Evolutionary conservation across 1,284 basidiomycete species (phyloP), one percentile per base, ranked within the genome.

Genomic region (Ustilago trichophora): DNA sequence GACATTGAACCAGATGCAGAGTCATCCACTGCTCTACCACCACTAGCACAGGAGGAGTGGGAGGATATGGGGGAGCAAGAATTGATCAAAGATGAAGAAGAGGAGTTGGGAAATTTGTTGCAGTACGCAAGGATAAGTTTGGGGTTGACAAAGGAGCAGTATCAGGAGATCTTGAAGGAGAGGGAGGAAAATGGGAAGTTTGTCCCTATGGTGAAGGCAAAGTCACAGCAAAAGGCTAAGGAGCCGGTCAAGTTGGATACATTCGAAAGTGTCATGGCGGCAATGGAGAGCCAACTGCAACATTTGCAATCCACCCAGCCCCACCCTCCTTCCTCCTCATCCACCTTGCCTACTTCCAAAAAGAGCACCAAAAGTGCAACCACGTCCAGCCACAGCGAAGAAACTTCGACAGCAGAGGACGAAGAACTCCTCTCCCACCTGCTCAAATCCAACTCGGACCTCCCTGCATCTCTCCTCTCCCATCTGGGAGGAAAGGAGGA

Each of bases 101-200:
- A 58, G 4, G 73, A 72, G 32, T 18, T 75, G 34, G 47, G 24
- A 6, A 59, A 67, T 15, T 43, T 76, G 32, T 29, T 76, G 24
- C 63, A 73, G 24, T 76, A 68, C 37, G 60, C 73, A 1, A 33
- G 73, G n/a, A 66, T 62, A 29, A 65, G 58, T 24, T 41, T 76
- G 6, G 72, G 72, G 2, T 22, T 76, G 27, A 58, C 38, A 5
- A 47, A 50, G 26, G 73, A 73, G 53, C 65, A 76, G 40, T 72
- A 75, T 26, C 36, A 49, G 25, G 24, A 32, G 31, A 75, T 76
- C n/a, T 18, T 76, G 16, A 22, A 58, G 18, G 50, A 75, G 21
- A 18, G 74, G 18, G n/a, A 29, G 41, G 22, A 34, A 8, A 53
- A 45, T n/a, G 73, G 71, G 4, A 44, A 27, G 10, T 75, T 35